Base-by-base conservation (phyloP, 2,329 filamentous ascomycete genomes). In the Ophiosphaerella herpotricha region DNA sequence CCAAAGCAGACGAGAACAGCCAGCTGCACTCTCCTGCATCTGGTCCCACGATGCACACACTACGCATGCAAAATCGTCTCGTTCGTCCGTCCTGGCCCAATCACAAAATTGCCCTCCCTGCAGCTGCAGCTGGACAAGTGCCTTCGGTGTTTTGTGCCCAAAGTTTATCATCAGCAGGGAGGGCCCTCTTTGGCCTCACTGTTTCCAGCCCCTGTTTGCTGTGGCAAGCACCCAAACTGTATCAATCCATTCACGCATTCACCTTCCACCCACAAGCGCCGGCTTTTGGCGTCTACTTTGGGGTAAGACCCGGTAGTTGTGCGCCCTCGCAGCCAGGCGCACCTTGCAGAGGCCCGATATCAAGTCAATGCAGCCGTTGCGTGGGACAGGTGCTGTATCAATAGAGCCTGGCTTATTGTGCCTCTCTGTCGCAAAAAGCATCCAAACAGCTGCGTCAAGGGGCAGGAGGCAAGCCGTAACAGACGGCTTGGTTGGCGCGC, bases 71-170 rank as follows among this genome's bases (percentile, higher is more conserved):
- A 50, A 52, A 47, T 29, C 18, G 38, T 41, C 54, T 29, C 45
- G 43, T 61, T 64, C 43, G 54, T 21, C 55, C 54, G 43, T 52
- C 12, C 57, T 52, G 50, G 18, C 3, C 68, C 66, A 69, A 70
- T 67, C 49, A 66, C 26, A 57, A 62, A 62, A 55, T 42, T 40
- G 7, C 9, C 18, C 42, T 14, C 35, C 8, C 23, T 48, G 46
- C 43, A 50, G 49, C 46, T 50, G 49, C 48, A 45, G 45, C 32
- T 51, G 48, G 32, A 41, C 39, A 48, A 40, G 33, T 34, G 29
- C 29, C 26, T 24, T 43, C 14, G 24, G 29, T 24, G 36, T 46
- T 38, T 51, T 24, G 23, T 51, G 47, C 48, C 42, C 44, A 48
- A 58, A 56, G 47, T 58, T 50, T 49, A 48, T 38, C 35, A 2